phyloP scores from a whole-genome alignment of 2,329 filamentous ascomycete species.

The Lachnellula hyalina region DNA sequence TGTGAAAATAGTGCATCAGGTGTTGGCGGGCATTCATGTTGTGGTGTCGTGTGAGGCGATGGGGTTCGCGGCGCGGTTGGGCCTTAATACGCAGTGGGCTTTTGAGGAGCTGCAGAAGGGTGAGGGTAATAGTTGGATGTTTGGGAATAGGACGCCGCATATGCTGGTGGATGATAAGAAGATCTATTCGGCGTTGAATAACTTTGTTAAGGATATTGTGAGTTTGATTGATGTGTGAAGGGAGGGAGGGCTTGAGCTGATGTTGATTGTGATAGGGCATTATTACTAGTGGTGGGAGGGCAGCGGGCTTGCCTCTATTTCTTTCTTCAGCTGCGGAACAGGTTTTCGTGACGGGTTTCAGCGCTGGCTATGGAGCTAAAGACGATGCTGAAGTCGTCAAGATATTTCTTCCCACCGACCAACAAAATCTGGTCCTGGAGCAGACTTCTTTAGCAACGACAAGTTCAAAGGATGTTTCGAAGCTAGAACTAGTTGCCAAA shows the following conservation, averaged over 20 bases:
- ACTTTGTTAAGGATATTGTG: conserved; percentile 35
- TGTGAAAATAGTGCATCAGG: conserved; percentile 60
- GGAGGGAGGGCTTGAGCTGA: neutral
- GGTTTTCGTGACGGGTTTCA: conserved; percentile 21
- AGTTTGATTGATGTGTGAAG: conserved; percentile 4
- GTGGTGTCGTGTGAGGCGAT: conserved; percentile 54
- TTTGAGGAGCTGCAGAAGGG: conserved; percentile 33
- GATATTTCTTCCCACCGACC: conserved; percentile 18
- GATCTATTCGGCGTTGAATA: conserved; percentile 33
- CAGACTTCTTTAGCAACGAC: conserved; percentile 11
- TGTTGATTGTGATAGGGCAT: conserved; percentile 17
- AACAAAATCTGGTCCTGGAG: conserved; percentile 16
- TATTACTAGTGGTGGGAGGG: conserved; percentile 29
- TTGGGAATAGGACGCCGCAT: conserved; percentile 49
- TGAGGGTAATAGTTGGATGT: conserved; percentile 44
- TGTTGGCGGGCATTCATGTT: conserved; percentile 59
- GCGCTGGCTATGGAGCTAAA: conserved; percentile 15
- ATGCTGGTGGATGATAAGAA: conserved; percentile 47
- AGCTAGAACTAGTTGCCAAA: conserved; percentile 48
- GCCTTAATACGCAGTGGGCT: conserved; percentile 41
- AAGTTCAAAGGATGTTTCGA: conserved; percentile 21
- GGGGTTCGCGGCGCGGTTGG: conserved; percentile 52
- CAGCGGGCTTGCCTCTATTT: conserved; percentile 33
- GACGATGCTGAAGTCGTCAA: conserved; percentile 23
- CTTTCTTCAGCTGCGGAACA: conserved; percentile 33